A percentile compares a stretch with the other conserved stretches of the same genome.
Conservation (phyloP, 2,329 filamentous ascomycete genomes). For the Hypocrella siamensis region DNA sequence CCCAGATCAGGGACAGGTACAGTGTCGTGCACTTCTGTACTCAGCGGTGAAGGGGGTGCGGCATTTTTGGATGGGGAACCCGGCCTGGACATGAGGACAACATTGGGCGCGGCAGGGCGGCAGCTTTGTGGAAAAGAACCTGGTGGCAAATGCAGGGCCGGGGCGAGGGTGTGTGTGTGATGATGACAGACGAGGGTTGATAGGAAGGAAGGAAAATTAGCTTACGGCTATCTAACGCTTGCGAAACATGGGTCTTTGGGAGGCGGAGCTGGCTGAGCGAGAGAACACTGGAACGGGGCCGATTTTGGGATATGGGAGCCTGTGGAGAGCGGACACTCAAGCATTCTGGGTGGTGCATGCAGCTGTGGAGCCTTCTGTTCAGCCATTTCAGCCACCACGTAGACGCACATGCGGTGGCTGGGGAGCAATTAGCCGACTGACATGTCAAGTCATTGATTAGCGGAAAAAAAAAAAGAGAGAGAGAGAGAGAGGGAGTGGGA, state of each 20-base stretch:
- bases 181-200: conserved; percentile 7
- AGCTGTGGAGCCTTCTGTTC: too few relatives aligned
- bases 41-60: conserved; percentile 32
- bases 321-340: too few relatives aligned
- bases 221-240: not conserved
- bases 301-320: too few relatives aligned
- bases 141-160: conserved; percentile 8
- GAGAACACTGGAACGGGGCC: too few relatives aligned
- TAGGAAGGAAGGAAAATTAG: conserved; percentile 4
- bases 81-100: conserved; percentile 41
- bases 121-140: conserved; percentile 9
- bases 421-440: too few relatives aligned
- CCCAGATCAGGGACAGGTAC: conserved; percentile 3
- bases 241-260: conserved; percentile 1
- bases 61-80: conserved; percentile 36
- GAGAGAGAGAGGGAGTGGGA: too few relatives aligned
- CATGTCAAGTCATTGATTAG: too few relatives aligned
- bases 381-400: too few relatives aligned
- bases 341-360: too few relatives aligned
- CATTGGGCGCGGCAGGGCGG: conserved; percentile 29
- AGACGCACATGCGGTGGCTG: too few relatives aligned
- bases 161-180: conserved; percentile 6
- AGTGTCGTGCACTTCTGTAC: conserved; percentile 7
- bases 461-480: too few relatives aligned
- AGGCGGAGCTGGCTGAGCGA: too few relatives aligned